phyloP scores from a whole-genome alignment of 345 rosid species.

The Gynandropsis gynandra region DNA sequence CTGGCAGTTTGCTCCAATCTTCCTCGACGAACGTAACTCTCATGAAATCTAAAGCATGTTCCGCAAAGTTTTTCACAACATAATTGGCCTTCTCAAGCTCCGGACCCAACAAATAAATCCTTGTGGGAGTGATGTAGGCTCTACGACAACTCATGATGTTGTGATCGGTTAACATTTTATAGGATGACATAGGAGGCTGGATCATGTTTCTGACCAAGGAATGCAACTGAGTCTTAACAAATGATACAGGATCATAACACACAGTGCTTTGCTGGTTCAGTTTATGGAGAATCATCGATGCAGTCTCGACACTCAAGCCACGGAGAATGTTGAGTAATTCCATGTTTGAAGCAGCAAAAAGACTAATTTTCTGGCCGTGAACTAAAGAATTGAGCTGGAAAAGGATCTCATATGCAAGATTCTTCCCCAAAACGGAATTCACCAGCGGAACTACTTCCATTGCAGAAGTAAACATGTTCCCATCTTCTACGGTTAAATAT shows the following conservation, averaged over 20 bases:
- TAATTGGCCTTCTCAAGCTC: slow-evolving; percentile 85
- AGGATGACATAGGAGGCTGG: slow-evolving; percentile 31
- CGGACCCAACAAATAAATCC: slow-evolving; percentile 86
- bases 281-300: slow-evolving; percentile 51
- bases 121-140: slow-evolving; percentile 70
- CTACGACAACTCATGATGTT: slow-evolving; percentile 79
- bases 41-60: slow-evolving; percentile 73
- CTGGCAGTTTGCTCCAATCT: slow-evolving; percentile 84
- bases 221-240: slow-evolving; percentile 40
- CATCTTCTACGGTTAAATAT: slow-evolving; percentile 34
- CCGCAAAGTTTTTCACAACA: slow-evolving; percentile 69
- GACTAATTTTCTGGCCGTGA: slow-evolving; percentile 71
- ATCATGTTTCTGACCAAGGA: slow-evolving; percentile 31
- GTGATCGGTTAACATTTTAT: slow-evolving; percentile 34
- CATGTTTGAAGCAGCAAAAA: slow-evolving; percentile 35
- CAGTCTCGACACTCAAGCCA: slow-evolving; percentile 37
- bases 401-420: slow-evolving; percentile 59
- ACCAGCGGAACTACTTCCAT: slow-evolving; percentile 60
- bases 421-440: slow-evolving; percentile 30
- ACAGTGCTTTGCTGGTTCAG: slow-evolving; percentile 52
- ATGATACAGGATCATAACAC: slow-evolving; percentile 57
- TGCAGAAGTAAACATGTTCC: slow-evolving; percentile 32
- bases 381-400: slow-evolving; percentile 77
- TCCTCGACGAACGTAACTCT: slow-evolving; percentile 90
- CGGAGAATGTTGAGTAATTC: slow-evolving; percentile 42